phyloP scores from a whole-genome alignment of 352 stramenopile genomes.

The Plasmopara viticola region DNA sequence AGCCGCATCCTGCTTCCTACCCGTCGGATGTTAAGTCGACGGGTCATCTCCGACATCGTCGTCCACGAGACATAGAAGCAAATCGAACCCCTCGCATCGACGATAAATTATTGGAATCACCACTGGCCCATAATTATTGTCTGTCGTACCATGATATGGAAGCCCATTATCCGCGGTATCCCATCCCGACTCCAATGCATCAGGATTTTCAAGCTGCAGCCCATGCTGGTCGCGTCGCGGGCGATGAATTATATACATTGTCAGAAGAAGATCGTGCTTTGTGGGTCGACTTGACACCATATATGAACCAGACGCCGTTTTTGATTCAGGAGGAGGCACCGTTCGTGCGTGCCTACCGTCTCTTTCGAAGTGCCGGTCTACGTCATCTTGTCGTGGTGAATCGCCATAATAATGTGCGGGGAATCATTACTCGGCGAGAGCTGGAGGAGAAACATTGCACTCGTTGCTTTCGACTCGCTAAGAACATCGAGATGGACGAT shows the following conservation, averaged over 20 bases:
- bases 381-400: conserved; percentile 94
- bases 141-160: conserved; percentile 83
- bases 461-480: conserved; percentile 66
- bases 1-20: conserved; percentile 49
- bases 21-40: conserved; percentile 26
- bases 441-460: conserved; percentile 78
- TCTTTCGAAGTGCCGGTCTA: conserved; percentile 96
- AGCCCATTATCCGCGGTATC: conserved; percentile 74
- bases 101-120: conserved; percentile 38
- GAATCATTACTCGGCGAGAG: conserved; percentile 83
- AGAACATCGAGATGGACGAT: conserved; percentile 65
- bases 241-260: conserved; percentile 49
- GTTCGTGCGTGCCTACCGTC: conserved; percentile 92
- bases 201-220: conserved; percentile 23
- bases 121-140: conserved; percentile 37
- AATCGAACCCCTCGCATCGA: conserved; percentile 31
- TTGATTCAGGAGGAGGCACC: conserved; percentile 93
- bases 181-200: conserved; percentile 45
- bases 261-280: conserved; percentile 80
- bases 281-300: conserved; percentile 94
- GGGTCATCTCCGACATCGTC: conserved; percentile 20
- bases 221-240: conserved; percentile 22
- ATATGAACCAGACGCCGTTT: conserved; percentile 96
- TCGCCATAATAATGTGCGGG: conserved; percentile 86
- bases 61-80: conserved; percentile 22